phyloP scores from a whole-genome alignment of 2,329 filamentous ascomycete species.

The Diaporthe sp. region DNA sequence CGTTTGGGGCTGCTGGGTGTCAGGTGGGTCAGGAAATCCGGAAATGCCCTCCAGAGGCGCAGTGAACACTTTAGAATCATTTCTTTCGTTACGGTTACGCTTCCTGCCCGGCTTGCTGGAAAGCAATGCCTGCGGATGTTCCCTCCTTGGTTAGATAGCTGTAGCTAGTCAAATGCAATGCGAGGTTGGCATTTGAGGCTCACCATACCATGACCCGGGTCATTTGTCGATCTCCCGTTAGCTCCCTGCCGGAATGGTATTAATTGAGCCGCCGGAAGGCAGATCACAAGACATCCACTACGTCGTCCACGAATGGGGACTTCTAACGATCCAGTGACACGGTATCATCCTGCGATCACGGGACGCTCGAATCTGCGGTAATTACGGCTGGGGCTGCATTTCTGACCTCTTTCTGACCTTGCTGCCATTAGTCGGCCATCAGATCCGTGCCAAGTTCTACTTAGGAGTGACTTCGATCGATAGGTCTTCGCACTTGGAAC shows the following conservation, averaged over 20 bases:
- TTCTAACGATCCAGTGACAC: background rate
- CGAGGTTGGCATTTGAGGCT: background rate
- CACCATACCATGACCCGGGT: background rate
- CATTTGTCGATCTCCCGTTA: constrained; percentile 22
- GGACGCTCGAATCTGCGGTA: background rate
- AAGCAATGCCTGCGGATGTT: background rate
- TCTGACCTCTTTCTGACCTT: background rate
- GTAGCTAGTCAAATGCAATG: constrained; percentile 11
- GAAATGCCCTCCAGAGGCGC: background rate
- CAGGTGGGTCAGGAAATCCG: constrained; percentile 11
- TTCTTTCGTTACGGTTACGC: background rate
- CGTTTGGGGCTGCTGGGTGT: background rate
- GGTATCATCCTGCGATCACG: background rate
- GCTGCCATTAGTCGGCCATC: background rate
- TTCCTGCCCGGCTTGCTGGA: background rate
- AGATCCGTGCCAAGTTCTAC: background rate
- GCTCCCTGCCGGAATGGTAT: background rate
- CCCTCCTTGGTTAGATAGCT: background rate
- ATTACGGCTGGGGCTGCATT: background rate
- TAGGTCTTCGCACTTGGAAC: background rate
- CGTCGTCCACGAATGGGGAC: background rate
- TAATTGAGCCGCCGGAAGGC: background rate
- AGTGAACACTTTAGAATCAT: background rate
- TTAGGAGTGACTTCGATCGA: background rate
- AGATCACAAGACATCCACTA: constrained; percentile 4